Conservation (phyloP, 2,329 filamentous ascomycete genomes). For the Epichloe sibirici region DNA sequence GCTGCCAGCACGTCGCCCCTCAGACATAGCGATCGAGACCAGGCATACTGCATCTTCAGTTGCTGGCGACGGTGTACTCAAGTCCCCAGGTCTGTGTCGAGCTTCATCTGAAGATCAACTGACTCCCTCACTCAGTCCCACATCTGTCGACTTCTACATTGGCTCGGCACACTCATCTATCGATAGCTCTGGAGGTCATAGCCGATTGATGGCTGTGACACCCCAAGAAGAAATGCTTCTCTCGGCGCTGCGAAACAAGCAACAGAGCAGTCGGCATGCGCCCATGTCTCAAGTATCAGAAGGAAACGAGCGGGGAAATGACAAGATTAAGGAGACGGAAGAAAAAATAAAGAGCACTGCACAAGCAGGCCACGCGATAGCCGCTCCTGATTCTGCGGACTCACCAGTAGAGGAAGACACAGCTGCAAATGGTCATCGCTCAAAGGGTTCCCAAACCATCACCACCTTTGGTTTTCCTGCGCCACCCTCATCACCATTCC, state of each 20-base stretch:
- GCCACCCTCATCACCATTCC: slow-evolving; percentile 14
- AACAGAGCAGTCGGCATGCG: slow-evolving; percentile 41
- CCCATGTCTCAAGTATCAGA: slow-evolving; percentile 31
- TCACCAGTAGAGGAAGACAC: neutral
- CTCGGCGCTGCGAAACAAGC: slow-evolving; percentile 42
- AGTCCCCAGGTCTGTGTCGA: neutral
- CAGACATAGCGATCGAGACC: slow-evolving; percentile 10
- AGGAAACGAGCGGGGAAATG: slow-evolving; percentile 8
- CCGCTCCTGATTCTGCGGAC: neutral
- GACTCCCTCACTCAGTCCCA: slow-evolving; percentile 40
- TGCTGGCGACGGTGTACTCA: neutral
- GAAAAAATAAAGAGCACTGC: neutral
- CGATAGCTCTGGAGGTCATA: slow-evolving; percentile 18
- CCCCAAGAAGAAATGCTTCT: slow-evolving; percentile 46
- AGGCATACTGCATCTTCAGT: neutral
- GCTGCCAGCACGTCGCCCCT: slow-evolving; percentile 17
- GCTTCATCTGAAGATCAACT: slow-evolving; percentile 25
- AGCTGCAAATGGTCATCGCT: slow-evolving; percentile 10
- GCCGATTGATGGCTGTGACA: slow-evolving; percentile 44
- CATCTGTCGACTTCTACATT: slow-evolving; percentile 37
- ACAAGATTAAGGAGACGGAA: neutral
- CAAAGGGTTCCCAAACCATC: slow-evolving; percentile 19
- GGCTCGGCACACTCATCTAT: slow-evolving; percentile 27
- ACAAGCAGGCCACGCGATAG: neutral
- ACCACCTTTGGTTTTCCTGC: slow-evolving; percentile 23